Percentiles rank a stretch among this genome's conserved stretches.
Conservation (phyloP, 1,284 basidiomycete genomes). For the Irpex sp. region DNA sequence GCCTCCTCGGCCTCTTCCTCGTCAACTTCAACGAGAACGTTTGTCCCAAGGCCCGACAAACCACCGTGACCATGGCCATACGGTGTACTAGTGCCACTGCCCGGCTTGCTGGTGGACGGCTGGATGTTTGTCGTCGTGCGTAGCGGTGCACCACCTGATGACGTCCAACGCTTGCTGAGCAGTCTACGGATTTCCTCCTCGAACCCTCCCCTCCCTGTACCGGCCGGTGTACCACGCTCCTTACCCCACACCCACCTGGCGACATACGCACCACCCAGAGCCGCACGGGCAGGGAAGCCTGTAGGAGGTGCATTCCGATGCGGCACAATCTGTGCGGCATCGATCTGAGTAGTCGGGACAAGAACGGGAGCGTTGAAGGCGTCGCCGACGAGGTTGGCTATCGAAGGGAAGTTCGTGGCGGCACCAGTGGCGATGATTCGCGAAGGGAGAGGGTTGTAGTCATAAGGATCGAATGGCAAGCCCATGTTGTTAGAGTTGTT, state of each 20-base stretch:
- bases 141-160: constrained; percentile 49
- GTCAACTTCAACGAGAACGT: constrained; percentile 68
- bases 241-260: constrained; percentile 81
- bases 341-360: constrained; percentile 68
- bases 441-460: constrained; percentile 55
- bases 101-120: constrained; percentile 24
- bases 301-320: constrained; percentile 69
- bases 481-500: constrained; percentile 46
- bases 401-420: constrained; percentile 78
- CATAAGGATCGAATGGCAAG: constrained; percentile 73
- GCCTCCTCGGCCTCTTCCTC: constrained; percentile 63
- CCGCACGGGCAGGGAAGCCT: constrained; percentile 64
- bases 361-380: constrained; percentile 76
- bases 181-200: constrained; percentile 74
- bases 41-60: constrained; percentile 54
- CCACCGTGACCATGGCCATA: constrained; percentile 44
- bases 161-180: constrained; percentile 67
- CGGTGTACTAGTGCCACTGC: constrained; percentile 60
- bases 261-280: constrained; percentile 69
- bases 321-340: constrained; percentile 65
- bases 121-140: constrained; percentile 53
- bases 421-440: constrained; percentile 69
- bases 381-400: constrained; percentile 74
- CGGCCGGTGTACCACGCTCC: constrained; percentile 39
- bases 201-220: constrained; percentile 52